Conservation (phyloP, 495 filamentous ascomycete species). For the Annulohypoxylon moriforme region DNA sequence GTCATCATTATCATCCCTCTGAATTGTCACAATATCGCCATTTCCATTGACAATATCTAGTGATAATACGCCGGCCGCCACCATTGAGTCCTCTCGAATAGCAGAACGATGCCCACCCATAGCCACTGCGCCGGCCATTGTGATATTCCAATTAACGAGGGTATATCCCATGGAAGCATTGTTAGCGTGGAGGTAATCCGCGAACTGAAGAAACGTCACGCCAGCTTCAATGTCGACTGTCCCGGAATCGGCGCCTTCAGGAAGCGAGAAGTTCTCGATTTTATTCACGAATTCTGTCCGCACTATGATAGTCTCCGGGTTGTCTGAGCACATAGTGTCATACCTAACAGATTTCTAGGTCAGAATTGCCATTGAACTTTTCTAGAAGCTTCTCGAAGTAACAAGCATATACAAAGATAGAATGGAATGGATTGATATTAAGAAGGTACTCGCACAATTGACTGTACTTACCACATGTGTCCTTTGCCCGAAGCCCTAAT, state of each 20-base stretch:
- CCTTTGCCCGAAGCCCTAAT: slow-evolving; percentile 61
- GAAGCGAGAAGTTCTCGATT: slow-evolving; percentile 55
- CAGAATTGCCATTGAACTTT: neutral
- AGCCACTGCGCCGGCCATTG: slow-evolving; percentile 60
- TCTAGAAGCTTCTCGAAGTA: neutral
- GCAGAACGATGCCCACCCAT: slow-evolving; percentile 63
- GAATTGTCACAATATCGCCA: slow-evolving; percentile 54
- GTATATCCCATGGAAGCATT: slow-evolving; percentile 61
- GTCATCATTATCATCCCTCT: slow-evolving; percentile 54
- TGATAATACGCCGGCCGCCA: slow-evolving; percentile 60
- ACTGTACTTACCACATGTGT: slow-evolving; percentile 57
- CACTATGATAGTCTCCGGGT: slow-evolving; percentile 55
- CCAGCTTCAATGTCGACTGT: slow-evolving; percentile 61
- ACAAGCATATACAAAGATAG: neutral
- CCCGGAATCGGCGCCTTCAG: slow-evolving; percentile 48
- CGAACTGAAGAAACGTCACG: slow-evolving; percentile 63
- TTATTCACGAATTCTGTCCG: slow-evolving; percentile 57
- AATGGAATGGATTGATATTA: neutral
- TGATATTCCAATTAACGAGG: slow-evolving; percentile 65
- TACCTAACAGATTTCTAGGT: slow-evolving; percentile 44
- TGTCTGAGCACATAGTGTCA: slow-evolving; percentile 62
- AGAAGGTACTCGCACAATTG: neutral
- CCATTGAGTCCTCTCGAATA: slow-evolving; percentile 61
- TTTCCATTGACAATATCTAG: slow-evolving; percentile 61
- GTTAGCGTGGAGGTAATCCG: slow-evolving; percentile 58